Base-by-base conservation (phyloP, 2,329 filamentous ascomycete species). In the Fusarium annulatum region DNA sequence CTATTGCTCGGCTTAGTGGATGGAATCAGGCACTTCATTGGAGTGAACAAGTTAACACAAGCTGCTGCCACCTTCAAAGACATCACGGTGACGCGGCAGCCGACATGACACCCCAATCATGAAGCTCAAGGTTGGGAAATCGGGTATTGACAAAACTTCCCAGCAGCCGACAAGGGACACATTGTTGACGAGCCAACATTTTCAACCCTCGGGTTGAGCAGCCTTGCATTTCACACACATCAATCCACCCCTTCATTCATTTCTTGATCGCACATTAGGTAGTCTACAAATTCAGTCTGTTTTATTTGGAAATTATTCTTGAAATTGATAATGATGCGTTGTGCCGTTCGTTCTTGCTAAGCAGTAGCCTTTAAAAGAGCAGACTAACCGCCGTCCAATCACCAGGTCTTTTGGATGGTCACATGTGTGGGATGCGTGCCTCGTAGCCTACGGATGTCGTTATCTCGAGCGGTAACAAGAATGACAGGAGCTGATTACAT, bases 281-380 rank as follows among this genome's bases (percentile, higher is more conserved):
- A 78, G 76, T 76, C 67, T 71, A 64, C 61, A 78, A 73, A 78
- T 73, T 65, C 56, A 73, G 64, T 76, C 53, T 76, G 67, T 74
- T 73, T 69, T 63, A 66, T 62, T 65, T 56, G 52, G 56, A 33
- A 64, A 41, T 30, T 15, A 7, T 5, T 16, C 9, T 26, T 9
- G 15, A 30, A 38, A 21, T 42, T n/a, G 5, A 52, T 21, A 43
- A 43, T 5, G 30, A 28, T 36, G 15, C 33, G 15, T n/a, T 15
- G 14, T 39, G 19, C 15, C 36, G 19, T 28, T 41, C 14, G 34
- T 55, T n/a, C 26, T 55, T 18, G 10, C 19, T 28, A 30, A 41
- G 28, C 23, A 9, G 16, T 38, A 28, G 30, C 33, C 15, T 30
- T 48, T 11, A 11, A 30, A 30, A 21, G 26, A 48, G 26, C 19